Evolutionary conservation across 2,329 filamentous ascomycete genomes (phyloP), one percentile per base, ranked within the genome.

Genomic region (Pseudogymnoascus sp.): DNA sequence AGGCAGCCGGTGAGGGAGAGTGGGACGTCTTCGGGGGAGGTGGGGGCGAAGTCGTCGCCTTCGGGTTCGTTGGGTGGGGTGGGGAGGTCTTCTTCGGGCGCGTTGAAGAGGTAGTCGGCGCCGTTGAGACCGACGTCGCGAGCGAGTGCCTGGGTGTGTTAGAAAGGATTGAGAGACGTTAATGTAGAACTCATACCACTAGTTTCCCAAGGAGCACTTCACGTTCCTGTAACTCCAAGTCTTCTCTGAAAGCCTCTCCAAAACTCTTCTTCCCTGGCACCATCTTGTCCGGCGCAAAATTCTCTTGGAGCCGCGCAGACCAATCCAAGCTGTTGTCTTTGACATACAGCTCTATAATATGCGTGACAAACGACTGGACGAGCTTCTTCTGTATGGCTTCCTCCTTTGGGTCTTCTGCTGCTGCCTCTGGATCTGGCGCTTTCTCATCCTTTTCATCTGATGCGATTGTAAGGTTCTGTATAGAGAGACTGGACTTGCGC

Each of bases 351-450:
- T 92, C 89, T 10, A 92, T 75, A 16, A 92, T 76, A 70, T 90
- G 89, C 0, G 88, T 91, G n/a, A 91, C 80, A 72, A 94, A 92
- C 1, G 87, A 86, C 70, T 91, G 87, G 23, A 93, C 75, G 14
- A 93, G 77, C 63, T 82, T 84, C 37, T 78, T 78, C 69, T 88
- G 83, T 65, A 92, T 77, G 7, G 79, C 81, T 2, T 76, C 77
- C 72, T 92, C 89, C 37, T 80, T 78, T 5, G 80, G 79, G 52
- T 80, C 78, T 73, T 85, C 81, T 41, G 72, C 70, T 61, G 72
- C 77, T 2, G 81, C 83, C 72, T 87, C 84, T 0, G 85, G 85
- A 68, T 87, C 86, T 2, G 83, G 84, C 6, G 82, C 84, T 59
- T 81, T 83, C n/a, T 66, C 62, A 35, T 61, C 63, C 49, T 37